These are phyloP conservation scores for Diatrype stigma DNA, from an alignment of 2,329 filamentous ascomycete genomes.

Conservation along the genomic window DNA sequence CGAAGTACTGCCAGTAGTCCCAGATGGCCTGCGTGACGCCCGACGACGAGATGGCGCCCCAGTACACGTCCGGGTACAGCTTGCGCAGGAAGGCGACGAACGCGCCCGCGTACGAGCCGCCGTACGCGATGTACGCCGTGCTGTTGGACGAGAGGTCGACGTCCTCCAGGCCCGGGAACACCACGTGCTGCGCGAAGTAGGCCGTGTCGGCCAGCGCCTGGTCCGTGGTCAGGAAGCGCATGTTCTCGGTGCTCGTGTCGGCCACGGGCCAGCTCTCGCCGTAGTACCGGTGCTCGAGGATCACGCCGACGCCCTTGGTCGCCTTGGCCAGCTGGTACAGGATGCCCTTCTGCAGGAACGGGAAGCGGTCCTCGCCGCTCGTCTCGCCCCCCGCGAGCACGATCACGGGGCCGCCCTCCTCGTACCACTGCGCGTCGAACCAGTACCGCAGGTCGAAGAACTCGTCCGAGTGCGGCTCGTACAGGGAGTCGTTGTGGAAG, in stretches of 20 bases:
- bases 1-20: conserved; percentile 66
- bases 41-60: conserved; percentile 45
- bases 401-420: conserved; percentile 16
- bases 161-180: conserved; percentile 36
- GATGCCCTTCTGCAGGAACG: conserved; percentile 1
- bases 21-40: conserved; percentile 55
- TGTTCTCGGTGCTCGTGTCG: conserved; percentile 42
- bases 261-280: conserved; percentile 45
- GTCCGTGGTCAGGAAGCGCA: conserved; percentile 46
- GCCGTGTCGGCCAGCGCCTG: conserved; percentile 50
- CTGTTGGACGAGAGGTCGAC: conserved; percentile 36
- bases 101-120: conserved; percentile 25
- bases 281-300: conserved; percentile 49
- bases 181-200: conserved; percentile 45
- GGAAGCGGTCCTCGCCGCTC: not conserved
- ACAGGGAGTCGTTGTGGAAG: conserved; percentile 5
- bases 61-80: conserved; percentile 39
- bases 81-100: conserved; percentile 39
- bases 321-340: not conserved
- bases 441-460: conserved; percentile 16
- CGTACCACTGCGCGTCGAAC: conserved; percentile 19
- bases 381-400: conserved; percentile 1
- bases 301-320: conserved; percentile 31
- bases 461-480: conserved; percentile 7
- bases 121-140: conserved; percentile 34